These are phyloP conservation scores for Cicer pinnatifidum DNA, from an alignment of 306 rosid species.

Conservation along the genomic window DNA sequence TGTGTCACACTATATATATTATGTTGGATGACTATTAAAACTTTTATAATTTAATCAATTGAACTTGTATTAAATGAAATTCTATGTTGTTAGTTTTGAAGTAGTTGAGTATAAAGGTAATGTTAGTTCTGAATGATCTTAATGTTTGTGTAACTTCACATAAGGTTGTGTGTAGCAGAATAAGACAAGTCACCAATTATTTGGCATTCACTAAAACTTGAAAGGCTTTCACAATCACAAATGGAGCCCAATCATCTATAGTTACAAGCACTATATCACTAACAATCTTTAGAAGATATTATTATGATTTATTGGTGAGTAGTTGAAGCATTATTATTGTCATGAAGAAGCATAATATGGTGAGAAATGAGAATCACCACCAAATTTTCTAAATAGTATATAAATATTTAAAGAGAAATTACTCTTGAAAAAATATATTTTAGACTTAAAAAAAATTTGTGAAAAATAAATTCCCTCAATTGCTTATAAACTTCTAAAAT, in stretches of 20 bases:
- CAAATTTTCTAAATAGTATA: not conserved
- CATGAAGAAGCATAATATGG: not conserved
- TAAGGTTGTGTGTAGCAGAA: conserved; percentile 7
- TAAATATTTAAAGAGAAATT: conserved; percentile 20
- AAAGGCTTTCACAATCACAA: conserved; percentile 20
- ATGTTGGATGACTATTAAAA: no score
- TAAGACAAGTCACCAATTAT: conserved; percentile 24
- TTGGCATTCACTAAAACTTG: conserved; percentile 22
- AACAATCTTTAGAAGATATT: conserved; percentile 30
- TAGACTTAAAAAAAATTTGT: not conserved
- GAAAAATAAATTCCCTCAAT: conserved; percentile 11
- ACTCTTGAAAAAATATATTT: not conserved
- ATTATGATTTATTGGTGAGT: not conserved
- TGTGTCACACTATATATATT: no score
- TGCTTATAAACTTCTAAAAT: not conserved
- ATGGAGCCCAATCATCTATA: not conserved
- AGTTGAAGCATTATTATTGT: conserved; percentile 27
- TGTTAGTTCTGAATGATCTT: conserved; percentile 32
- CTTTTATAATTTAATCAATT: not conserved
- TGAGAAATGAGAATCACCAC: conserved; percentile 17
- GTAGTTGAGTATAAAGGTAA: conserved; percentile 10
- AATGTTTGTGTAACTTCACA: conserved; percentile 4
- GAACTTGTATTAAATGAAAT: conserved; percentile 5
- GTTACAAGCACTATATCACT: conserved; percentile 22
- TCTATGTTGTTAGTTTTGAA: conserved; percentile 9